Conservation (phyloP, 2,329 filamentous ascomycete species). For the Pezicula rhizophila region DNA sequence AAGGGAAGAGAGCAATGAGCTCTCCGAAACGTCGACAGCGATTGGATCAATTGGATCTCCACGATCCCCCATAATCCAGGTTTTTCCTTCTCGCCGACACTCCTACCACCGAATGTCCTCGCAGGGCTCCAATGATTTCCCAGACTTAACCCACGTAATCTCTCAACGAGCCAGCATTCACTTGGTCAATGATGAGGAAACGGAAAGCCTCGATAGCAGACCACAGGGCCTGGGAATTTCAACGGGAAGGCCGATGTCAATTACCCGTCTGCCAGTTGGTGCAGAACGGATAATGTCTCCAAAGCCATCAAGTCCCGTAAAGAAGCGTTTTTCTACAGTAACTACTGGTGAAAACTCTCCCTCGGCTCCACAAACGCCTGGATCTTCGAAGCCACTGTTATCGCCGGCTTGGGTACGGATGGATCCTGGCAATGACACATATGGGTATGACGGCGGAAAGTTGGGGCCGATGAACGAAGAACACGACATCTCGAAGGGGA, state of each 20-base stretch:
- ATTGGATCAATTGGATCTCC: neutral
- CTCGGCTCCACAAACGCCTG: neutral
- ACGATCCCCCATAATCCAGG: neutral
- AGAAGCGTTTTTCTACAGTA: neutral
- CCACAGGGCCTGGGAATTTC: neutral
- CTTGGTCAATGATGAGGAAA: neutral
- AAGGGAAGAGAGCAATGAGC: neutral
- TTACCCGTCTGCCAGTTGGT: neutral
- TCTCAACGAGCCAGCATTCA: conserved; percentile 1
- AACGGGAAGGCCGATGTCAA: neutral
- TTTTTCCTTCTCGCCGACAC: neutral
- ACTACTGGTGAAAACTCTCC: neutral
- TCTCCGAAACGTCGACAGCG: neutral
- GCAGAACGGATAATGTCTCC: neutral
- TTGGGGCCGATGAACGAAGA: neutral
- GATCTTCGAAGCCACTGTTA: neutral
- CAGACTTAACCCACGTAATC: no score
- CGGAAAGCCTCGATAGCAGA: neutral
- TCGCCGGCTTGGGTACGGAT: neutral
- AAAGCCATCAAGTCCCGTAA: neutral
- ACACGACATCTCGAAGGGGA: neutral
- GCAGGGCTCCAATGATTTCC: neutral
- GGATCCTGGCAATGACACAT: neutral
- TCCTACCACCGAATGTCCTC: neutral
- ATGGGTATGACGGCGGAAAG: neutral